Conservation (phyloP, 2,329 filamentous ascomycete genomes). For the Ceratocystis colombiana region DNA sequence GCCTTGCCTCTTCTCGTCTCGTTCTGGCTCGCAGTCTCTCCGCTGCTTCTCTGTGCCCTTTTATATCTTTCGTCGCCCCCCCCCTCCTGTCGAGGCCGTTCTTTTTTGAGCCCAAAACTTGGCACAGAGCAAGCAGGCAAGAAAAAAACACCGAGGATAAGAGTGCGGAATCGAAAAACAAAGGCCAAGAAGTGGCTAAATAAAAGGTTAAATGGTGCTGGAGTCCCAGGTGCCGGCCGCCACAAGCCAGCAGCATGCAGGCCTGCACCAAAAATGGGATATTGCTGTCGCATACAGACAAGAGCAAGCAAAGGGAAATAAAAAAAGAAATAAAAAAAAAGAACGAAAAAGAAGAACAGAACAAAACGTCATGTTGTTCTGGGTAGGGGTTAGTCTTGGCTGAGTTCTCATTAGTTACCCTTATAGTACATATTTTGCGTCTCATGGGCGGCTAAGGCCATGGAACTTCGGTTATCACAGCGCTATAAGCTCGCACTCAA, state of each 20-base stretch:
- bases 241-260: too few species aligned
- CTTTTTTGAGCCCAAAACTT: background rate
- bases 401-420: background rate
- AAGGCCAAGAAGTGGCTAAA: background rate
- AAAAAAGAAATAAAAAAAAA: background rate
- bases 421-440: conserved; percentile 8
- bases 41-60: too few species aligned
- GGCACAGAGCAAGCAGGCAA: background rate
- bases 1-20: too few species aligned
- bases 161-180: background rate
- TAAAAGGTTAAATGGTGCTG: too few species aligned
- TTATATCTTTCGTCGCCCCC: too few species aligned
- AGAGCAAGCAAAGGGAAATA: background rate
- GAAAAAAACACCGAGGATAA: background rate
- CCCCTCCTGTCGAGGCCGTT: background rate
- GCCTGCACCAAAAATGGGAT: too few species aligned
- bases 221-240: too few species aligned
- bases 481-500: too few species aligned
- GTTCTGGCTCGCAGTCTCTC: too few species aligned
- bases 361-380: conserved; percentile 2
- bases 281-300: background rate
- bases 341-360: background rate
- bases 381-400: background rate
- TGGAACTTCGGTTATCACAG: too few species aligned
- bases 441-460: too few species aligned